Evolutionary conservation across 2,329 filamentous ascomycete genomes (phyloP), one percentile per base, ranked within the genome.

Genomic region (Aspergillus sojae): DNA sequence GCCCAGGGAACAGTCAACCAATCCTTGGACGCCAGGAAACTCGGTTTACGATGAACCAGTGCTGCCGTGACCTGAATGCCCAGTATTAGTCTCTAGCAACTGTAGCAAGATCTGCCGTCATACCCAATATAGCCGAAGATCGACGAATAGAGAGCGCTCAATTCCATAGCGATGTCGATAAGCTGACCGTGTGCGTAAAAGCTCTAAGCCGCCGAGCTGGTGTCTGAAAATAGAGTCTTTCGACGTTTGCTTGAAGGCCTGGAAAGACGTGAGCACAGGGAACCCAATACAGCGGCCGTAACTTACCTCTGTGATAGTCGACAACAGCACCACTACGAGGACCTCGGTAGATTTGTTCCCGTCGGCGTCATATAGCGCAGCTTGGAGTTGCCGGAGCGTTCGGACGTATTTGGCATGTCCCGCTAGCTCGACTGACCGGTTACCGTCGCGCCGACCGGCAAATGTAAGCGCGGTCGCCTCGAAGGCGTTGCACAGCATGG

Each of bases 51-150:
- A 32, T 65, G 66, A 14, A 68, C 66, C 36, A 73, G 54, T 1
- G 71, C 70, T 11, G 69, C 67, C 7, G 71, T 72, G 26, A 72
- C 67, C 71, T 73, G 50, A 14, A 36, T 23, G n/a, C 3, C 11
- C 12, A 11, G 19, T 23, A 46, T 62, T 23, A 64, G 61, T 21
- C 1, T 14, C 11, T 23, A 6, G 26, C 7, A 19, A 32, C 2
- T 5, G 5, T 4, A 28, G 19, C 10, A 56, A 10, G n/a, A 34
- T 19, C 32, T 26, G 32, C 6, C 6, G n/a, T 19, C 67, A 21
- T 64, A 73, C 71, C 71, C 71, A 73, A 50, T 72, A 73, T 14
- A 72, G 61, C 21, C 71, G 69, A n/a, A 73, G 65, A 56, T 72
- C 71, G 14, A 73, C 68, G 53, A 63, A 73, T 12, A 73, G 50